Percentiles rank a stretch among this genome's conserved stretches.
These are phyloP conservation scores for Aspergillus bombycis DNA, from an alignment of 2,329 filamentous ascomycete genomes.

Conservation along the genomic window DNA sequence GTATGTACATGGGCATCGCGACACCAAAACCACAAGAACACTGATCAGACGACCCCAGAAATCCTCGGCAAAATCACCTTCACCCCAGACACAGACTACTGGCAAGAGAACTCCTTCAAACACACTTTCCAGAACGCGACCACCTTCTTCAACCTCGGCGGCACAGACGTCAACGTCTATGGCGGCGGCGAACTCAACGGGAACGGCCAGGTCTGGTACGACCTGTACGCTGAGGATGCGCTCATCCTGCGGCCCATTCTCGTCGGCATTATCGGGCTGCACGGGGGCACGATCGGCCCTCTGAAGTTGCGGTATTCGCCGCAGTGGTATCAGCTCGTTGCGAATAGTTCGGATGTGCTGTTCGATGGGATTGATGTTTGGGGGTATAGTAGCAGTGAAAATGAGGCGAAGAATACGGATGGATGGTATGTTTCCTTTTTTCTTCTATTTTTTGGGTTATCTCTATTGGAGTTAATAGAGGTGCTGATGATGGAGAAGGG, in stretches of 20 bases:
- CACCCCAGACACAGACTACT: constrained; percentile 69
- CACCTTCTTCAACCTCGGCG: constrained; percentile 69
- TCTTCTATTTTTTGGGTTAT: not conserved
- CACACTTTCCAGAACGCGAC: constrained; percentile 68
- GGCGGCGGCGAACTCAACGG: constrained; percentile 67
- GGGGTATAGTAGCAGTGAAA: constrained; percentile 56
- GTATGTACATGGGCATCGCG: constrained; percentile 34
- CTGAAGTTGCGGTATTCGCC: constrained; percentile 64
- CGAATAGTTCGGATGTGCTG: constrained; percentile 66
- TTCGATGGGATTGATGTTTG: constrained; percentile 65
- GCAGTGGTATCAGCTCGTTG: constrained; percentile 67
- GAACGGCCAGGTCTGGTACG: constrained; percentile 68
- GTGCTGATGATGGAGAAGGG: constrained; percentile 26
- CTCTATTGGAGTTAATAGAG: too few species aligned
- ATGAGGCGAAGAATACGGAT: constrained; percentile 67
- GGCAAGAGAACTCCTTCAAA: constrained; percentile 66
- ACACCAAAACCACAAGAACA: constrained; percentile 8
- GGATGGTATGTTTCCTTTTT: constrained; percentile 45
- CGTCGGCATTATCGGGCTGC: constrained; percentile 59
- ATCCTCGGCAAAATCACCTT: constrained; percentile 65
- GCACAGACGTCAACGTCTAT: constrained; percentile 68
- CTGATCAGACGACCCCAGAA: constrained; percentile 40
- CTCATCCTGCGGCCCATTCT: constrained; percentile 63
- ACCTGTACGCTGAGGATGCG: constrained; percentile 60
- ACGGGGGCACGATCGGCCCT: constrained; percentile 62